Evolutionary conservation across 306 rosid genomes (phyloP).

Genomic region (Astragalus membranaceus): DNA sequence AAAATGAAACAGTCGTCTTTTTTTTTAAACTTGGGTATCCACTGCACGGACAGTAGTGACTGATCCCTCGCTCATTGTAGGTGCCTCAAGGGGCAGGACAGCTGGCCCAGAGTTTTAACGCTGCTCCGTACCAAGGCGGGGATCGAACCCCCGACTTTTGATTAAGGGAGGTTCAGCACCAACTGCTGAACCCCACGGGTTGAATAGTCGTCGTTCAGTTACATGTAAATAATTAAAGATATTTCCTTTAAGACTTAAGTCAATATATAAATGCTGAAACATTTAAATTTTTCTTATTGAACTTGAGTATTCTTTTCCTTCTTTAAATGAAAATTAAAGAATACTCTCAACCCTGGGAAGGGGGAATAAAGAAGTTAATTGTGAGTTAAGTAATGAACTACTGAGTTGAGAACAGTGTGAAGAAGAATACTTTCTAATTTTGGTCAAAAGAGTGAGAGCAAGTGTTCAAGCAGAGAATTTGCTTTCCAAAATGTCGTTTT

Average conservation of each 20-base stretch:
- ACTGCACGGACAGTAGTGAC: too few relatives aligned
- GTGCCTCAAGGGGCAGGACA: too few relatives aligned
- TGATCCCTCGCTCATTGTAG: too few relatives aligned
- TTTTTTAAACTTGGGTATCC: too few relatives aligned
- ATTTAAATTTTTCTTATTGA: too few relatives aligned
- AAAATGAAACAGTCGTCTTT: too few relatives aligned
- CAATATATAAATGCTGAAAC: not conserved
- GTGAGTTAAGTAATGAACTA: constrained; percentile 64
- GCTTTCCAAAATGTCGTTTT: constrained; percentile 51
- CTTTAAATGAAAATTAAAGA: not conserved
- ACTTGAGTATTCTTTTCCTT: constrained; percentile 5
- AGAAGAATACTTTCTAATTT: constrained; percentile 50
- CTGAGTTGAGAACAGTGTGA: constrained; percentile 40
- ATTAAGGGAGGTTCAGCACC: too few relatives aligned
- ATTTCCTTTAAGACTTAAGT: not conserved
- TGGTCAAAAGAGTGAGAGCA: constrained; percentile 68
- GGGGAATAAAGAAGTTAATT: constrained; percentile 87
- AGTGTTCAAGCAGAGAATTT: constrained; percentile 56
- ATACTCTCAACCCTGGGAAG: constrained; percentile 16
- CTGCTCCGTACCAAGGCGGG: too few relatives aligned
- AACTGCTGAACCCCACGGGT: too few relatives aligned
- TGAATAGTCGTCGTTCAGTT: not conserved
- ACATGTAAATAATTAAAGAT: not conserved
- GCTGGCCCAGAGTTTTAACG: too few relatives aligned
- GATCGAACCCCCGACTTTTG: too few relatives aligned